Evolutionary conservation across 352 stramenopile genomes (phyloP).

Genomic region (Globisporangium nunn): DNA sequence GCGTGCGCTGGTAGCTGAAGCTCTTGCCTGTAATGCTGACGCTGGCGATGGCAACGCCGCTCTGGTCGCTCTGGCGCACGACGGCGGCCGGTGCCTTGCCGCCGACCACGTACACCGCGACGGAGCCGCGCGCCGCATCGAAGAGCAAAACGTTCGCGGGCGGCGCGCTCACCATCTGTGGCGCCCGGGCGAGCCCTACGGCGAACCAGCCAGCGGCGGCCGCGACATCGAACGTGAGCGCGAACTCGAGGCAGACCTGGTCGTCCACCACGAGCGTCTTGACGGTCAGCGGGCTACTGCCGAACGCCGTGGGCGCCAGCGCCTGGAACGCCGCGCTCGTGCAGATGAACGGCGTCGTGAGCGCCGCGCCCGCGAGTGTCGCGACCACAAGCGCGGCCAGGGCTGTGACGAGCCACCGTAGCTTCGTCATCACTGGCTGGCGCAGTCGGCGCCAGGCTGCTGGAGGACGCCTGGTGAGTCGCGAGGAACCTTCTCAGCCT

Average conservation of each 20-base stretch:
- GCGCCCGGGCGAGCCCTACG: slow-evolving; percentile 36
- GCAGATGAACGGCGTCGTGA: slow-evolving; percentile 38
- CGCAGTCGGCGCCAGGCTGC: no score
- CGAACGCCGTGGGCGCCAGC: slow-evolving; percentile 33
- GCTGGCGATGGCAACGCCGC: slow-evolving; percentile 29
- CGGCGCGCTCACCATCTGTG: slow-evolving; percentile 69
- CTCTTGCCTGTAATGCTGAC: slow-evolving; percentile 24
- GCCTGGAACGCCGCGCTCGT: slow-evolving; percentile 45
- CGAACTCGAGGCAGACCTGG: slow-evolving; percentile 67
- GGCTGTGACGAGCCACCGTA: no score
- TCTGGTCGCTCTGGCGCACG: slow-evolving; percentile 30
- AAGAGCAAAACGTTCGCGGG: slow-evolving; percentile 69
- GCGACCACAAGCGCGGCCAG: no score
- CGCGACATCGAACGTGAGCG: slow-evolving; percentile 23
- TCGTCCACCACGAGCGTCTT: slow-evolving; percentile 48
- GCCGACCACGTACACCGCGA: slow-evolving; percentile 41
- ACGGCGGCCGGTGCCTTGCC: slow-evolving; percentile 34
- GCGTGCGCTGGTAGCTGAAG: slow-evolving; percentile 67
- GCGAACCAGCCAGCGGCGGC: slow-evolving; percentile 47
- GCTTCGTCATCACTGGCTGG: no score
- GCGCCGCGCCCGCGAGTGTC: not conserved
- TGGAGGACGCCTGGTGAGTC: no score
- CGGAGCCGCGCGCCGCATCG: slow-evolving; percentile 25
- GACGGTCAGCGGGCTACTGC: slow-evolving; percentile 51
- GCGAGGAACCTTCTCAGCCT: no score